Evolutionary conservation across 352 stramenopile species (phyloP), one percentile per base, ranked within the genome.

Genomic region (Phytophthora kernoviae): DNA sequence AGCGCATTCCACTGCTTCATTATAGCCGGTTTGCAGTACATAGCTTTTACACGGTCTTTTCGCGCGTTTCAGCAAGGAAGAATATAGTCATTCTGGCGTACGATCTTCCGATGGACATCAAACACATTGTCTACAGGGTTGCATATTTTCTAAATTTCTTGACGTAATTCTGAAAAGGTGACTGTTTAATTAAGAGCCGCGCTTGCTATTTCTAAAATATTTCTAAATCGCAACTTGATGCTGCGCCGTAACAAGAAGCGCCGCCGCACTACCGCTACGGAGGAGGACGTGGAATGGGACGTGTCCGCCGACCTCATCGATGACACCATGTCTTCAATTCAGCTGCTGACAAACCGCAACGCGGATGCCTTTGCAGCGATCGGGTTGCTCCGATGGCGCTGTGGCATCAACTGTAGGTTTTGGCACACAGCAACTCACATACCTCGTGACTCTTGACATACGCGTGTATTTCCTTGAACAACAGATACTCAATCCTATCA

Each of bases 371-470:
- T 86, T 58, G 58, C 49, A 34, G 37, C 44, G 8, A 58, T 77
- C 0, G 57, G 58, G 18, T 47, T 86, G n/a, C 68, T 40, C 64
- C 77, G 5, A 12, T 87, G 8, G 54, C 81, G 18, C 33, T 88
- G 15, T 78, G 71, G 65, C 81, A 90, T 40, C 81, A 88, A 68
- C 37, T 90, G 78, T 87, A 64, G 40, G 65, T 69, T 15, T 11
- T 54, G 18, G 39, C 24, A 18, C 26, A 37, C 4, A n/a, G 10
- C 54, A 33, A 12, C 34, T 9, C 14, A 8, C 20, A n/a, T 26
- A n/a, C 15, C 27, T 3, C 22, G 2, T 27, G 15, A 32, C 17
- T 34, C 15, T 14, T 45, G 36, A 5, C 47, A 1, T 54, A 2
- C 26, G n/a, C 49, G 33, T 44, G 11, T 47, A 9, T 44, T 34